Evolutionary conservation across 208 protist genomes (phyloP).

Genomic region (Tritrichomonas foetus): DNA sequence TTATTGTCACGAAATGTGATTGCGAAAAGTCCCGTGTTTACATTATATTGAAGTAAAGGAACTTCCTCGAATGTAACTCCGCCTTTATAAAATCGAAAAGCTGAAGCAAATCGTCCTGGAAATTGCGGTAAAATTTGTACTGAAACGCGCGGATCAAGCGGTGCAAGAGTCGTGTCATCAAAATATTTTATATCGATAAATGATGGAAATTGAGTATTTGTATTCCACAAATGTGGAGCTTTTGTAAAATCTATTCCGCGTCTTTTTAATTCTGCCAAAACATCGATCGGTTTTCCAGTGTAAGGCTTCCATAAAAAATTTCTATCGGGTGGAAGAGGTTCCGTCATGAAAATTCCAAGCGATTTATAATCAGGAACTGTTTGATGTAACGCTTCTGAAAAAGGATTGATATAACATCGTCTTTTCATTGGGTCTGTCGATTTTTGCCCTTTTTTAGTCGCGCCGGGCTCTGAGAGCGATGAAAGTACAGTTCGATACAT

Average conservation of each 20-base stretch:
- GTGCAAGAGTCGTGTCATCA: background rate
- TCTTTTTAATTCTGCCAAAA: slow-evolving; percentile 22
- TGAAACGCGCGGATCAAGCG: background rate
- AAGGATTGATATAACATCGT: slow-evolving; percentile 27
- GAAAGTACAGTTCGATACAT: slow-evolving; percentile 32
- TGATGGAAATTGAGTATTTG: slow-evolving; percentile 26
- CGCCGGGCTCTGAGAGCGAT: background rate
- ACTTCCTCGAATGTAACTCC: background rate
- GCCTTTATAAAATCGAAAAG: slow-evolving; percentile 18
- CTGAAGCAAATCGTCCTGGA: background rate
- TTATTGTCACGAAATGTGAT: background rate
- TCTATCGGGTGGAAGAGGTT: background rate
- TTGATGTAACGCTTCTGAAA: slow-evolving; percentile 27
- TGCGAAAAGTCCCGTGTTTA: background rate
- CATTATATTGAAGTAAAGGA: background rate
- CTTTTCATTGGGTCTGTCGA: background rate
- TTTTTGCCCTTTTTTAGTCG: background rate
- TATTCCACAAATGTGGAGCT: slow-evolving; percentile 16
- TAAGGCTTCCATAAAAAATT: background rate
- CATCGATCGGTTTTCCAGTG: slow-evolving; percentile 8
- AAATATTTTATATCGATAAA: slow-evolving; percentile 40
- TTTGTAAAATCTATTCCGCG: slow-evolving; percentile 18
- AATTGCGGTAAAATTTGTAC: background rate
- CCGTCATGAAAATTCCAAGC: slow-evolving; percentile 14
- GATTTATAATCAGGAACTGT: slow-evolving; percentile 38